Evolutionary conservation across 1,284 basidiomycete genomes (phyloP).

Genomic region (Cryptococcus deneoformans): DNA sequence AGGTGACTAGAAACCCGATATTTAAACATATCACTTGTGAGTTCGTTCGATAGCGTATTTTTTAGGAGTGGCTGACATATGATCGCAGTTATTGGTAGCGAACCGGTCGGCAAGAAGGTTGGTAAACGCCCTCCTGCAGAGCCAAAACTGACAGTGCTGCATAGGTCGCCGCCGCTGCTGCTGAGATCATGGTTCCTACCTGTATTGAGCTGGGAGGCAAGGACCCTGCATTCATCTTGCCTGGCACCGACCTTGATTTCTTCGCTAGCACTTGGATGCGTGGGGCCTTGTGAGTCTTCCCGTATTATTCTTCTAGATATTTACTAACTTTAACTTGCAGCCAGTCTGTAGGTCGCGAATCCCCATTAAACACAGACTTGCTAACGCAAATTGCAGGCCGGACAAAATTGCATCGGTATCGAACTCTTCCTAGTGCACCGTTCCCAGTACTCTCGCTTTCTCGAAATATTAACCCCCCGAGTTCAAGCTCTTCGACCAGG

Average conservation of each 20-base stretch:
- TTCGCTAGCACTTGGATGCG: conserved; percentile 65
- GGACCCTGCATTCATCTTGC: conserved; percentile 56
- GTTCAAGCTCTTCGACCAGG: conserved; percentile 65
- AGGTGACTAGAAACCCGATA: conserved; percentile 70
- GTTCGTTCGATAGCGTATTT: conserved; percentile 8
- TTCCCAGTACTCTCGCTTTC: conserved; percentile 69
- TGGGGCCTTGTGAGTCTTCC: conserved; percentile 70
- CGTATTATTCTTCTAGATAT: not conserved
- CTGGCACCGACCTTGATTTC: conserved; percentile 51
- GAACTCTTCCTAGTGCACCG: conserved; percentile 86
- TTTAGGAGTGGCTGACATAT: not conserved
- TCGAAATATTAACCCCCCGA: conserved; percentile 62
- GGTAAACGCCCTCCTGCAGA: too few relatives aligned
- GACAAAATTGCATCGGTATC: conserved; percentile 97
- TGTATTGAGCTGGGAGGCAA: conserved; percentile 81
- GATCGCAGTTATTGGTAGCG: conserved; percentile 78
- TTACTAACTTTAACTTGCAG: conserved; percentile 9
- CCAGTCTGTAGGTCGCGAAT: conserved; percentile 21
- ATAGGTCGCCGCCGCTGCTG: conserved; percentile 78
- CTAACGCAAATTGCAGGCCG: conserved; percentile 46
- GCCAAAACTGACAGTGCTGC: too few relatives aligned
- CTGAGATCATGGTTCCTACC: conserved; percentile 79
- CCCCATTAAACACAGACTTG: not conserved
- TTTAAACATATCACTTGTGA: conserved; percentile 63
- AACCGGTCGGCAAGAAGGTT: conserved; percentile 78